These are phyloP conservation scores for Cercospora berteroae DNA, from an alignment of 2,329 filamentous ascomycete species.

Conservation along the genomic window DNA sequence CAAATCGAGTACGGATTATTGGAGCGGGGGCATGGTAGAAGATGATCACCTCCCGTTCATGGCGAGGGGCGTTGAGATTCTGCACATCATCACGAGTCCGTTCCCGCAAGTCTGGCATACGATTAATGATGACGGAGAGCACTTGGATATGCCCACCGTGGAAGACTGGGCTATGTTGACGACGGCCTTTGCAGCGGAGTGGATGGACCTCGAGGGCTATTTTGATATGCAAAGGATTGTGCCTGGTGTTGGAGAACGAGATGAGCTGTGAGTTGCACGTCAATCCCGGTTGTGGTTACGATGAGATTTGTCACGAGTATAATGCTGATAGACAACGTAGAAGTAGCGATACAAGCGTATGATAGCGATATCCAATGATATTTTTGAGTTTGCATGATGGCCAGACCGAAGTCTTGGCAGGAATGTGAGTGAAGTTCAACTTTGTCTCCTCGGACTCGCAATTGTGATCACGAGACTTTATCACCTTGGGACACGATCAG, in stretches of 20 bases:
- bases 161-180: constrained; percentile 86
- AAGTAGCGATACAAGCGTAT: not conserved
- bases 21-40: constrained; percentile 51
- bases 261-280: constrained; percentile 26
- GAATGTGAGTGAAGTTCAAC: constrained; percentile 2
- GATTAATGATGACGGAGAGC: constrained; percentile 75
- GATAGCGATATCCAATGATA: not conserved
- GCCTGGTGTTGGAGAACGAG: constrained; percentile 10
- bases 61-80: constrained; percentile 75
- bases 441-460: not conserved
- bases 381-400: not conserved
- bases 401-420: not conserved
- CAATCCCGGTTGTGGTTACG: not conserved
- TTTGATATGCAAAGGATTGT: constrained; percentile 35
- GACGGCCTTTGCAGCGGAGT: constrained; percentile 82
- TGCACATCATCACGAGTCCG: constrained; percentile 82
- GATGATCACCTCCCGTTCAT: constrained; percentile 96
- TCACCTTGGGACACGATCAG: not conserved
- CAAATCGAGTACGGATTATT: constrained; percentile 53
- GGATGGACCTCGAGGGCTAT: constrained; percentile 75
- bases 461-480: not conserved
- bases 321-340: constrained; percentile 1
- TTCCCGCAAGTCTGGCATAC: constrained; percentile 88
- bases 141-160: constrained; percentile 76
- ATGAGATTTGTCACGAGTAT: not conserved